Evolutionary conservation across 495 filamentous ascomycete genomes (phyloP).

Genomic region (Clohesyomyces aquaticus): DNA sequence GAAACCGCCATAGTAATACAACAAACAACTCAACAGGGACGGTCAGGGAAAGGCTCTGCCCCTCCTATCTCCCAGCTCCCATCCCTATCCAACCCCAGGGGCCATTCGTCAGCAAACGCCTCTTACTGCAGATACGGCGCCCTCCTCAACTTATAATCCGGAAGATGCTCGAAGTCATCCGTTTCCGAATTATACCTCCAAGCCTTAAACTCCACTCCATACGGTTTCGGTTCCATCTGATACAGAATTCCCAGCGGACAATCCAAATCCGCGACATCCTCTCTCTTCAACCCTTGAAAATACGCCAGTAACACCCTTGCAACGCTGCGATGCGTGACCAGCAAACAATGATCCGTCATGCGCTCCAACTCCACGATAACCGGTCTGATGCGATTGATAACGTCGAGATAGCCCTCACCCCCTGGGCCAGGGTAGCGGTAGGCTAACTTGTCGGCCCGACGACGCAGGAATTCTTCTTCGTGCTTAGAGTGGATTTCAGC

Average conservation of each 20-base stretch:
- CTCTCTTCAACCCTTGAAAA: slow-evolving; percentile 85
- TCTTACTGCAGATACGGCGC: slow-evolving; percentile 9
- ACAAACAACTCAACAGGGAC: neutral
- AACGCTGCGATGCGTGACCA: slow-evolving; percentile 88
- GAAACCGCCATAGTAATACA: neutral
- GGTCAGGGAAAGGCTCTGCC: no score
- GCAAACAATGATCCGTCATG: slow-evolving; percentile 90
- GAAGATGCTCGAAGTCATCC: slow-evolving; percentile 81
- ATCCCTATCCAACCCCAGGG: neutral
- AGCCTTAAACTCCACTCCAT: slow-evolving; percentile 94
- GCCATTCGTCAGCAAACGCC: neutral
- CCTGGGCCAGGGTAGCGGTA: slow-evolving; percentile 95
- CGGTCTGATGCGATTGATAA: slow-evolving; percentile 91
- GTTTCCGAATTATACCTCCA: slow-evolving; percentile 79
- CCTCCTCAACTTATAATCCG: slow-evolving; percentile 66
- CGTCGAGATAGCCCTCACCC: slow-evolving; percentile 93
- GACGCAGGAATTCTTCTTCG: slow-evolving; percentile 75
- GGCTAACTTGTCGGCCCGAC: slow-evolving; percentile 79
- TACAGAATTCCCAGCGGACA: slow-evolving; percentile 91
- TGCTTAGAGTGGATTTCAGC: slow-evolving; percentile 76
- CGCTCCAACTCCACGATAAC: slow-evolving; percentile 97
- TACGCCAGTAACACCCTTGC: slow-evolving; percentile 92
- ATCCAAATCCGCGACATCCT: slow-evolving; percentile 90
- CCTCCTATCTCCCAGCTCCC: no score
- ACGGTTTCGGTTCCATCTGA: slow-evolving; percentile 94